phyloP scores from a whole-genome alignment of 176 grass and related monocot species.

The Pontederia crassipes region DNA sequence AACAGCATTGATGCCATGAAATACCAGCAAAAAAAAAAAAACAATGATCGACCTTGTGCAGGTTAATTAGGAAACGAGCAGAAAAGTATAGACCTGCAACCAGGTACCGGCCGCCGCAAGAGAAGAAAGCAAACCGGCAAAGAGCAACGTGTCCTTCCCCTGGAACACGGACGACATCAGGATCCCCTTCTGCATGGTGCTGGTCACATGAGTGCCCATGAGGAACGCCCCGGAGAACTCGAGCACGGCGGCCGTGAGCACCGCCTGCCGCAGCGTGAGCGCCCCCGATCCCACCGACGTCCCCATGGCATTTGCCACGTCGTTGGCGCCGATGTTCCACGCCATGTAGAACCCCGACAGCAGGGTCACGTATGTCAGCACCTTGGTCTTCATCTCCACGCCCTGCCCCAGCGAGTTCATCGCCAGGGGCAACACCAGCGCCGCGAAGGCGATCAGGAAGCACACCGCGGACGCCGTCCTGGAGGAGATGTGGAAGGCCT shows the following conservation, averaged over 20 bases:
- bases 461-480: slow-evolving; percentile 56
- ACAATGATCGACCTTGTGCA: too few relatives aligned
- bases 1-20: too few relatives aligned
- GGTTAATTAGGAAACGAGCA: not conserved
- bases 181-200: slow-evolving; percentile 98
- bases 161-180: slow-evolving; percentile 76
- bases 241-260: slow-evolving; percentile 68
- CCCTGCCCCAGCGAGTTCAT: slow-evolving; percentile 57
- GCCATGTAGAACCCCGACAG: slow-evolving; percentile 95
- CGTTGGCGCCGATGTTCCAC: slow-evolving; percentile 96
- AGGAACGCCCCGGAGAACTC: slow-evolving; percentile 94
- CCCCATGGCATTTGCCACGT: slow-evolving; percentile 98
- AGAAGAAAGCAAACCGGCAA: slow-evolving; percentile 74
- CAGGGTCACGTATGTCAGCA: slow-evolving; percentile 55
- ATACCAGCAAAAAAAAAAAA: too few relatives aligned
- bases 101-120: slow-evolving; percentile 93
- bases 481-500: slow-evolving; percentile 75
- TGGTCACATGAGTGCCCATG: slow-evolving; percentile 96
- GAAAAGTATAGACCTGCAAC: slow-evolving; percentile 49
- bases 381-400: slow-evolving; percentile 44
- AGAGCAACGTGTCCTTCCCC: slow-evolving; percentile 74
- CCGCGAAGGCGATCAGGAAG: slow-evolving; percentile 55
- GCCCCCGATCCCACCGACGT: slow-evolving; percentile 94
- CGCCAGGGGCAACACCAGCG: slow-evolving; percentile 44
- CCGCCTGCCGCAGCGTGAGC: slow-evolving; percentile 83